These are phyloP conservation scores for Xylariaceae sp. DNA, from an alignment of 2,329 filamentous ascomycete species.

Conservation along the genomic window DNA sequence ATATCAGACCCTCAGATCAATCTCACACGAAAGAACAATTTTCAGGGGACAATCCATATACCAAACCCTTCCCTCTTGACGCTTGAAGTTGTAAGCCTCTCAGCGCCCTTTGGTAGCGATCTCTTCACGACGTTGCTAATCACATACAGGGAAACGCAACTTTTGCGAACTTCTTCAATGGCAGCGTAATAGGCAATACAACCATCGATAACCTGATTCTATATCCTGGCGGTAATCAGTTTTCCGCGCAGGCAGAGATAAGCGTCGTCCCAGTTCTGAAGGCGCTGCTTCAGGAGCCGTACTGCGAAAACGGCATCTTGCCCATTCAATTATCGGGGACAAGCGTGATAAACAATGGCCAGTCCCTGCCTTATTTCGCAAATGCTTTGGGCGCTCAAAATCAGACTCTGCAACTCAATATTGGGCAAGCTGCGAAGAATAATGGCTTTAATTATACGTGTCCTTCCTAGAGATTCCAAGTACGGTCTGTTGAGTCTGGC, in stretches of 20 bases:
- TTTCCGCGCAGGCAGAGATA: conserved; percentile 50
- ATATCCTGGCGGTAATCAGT: conserved; percentile 53
- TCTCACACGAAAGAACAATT: conserved; percentile 48
- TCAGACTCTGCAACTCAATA: conserved; percentile 48
- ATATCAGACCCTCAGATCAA: conserved; percentile 48
- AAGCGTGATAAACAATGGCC: conserved; percentile 46
- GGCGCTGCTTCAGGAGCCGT: conserved; percentile 36
- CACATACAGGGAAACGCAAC: conserved; percentile 53
- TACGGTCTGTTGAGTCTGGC: no score
- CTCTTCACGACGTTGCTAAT: background rate
- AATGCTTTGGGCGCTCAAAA: conserved; percentile 48
- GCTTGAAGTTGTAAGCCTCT: conserved; percentile 54
- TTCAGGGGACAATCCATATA: conserved; percentile 54
- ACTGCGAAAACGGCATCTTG: conserved; percentile 49
- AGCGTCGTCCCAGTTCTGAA: conserved; percentile 45
- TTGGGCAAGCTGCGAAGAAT: conserved; percentile 25
- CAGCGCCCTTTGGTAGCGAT: background rate
- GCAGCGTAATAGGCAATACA: conserved; percentile 47
- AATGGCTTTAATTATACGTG: no score
- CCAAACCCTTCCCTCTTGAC: conserved; percentile 61
- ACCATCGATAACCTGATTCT: conserved; percentile 56
- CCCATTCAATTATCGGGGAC: conserved; percentile 49
- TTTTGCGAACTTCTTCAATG: conserved; percentile 54
- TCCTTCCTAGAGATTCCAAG: no score
- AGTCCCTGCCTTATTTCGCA: conserved; percentile 52